These are phyloP conservation scores for Hymenoscyphus fructigenus DNA, from an alignment of 2,329 filamentous ascomycete genomes.

Conservation along the genomic window DNA sequence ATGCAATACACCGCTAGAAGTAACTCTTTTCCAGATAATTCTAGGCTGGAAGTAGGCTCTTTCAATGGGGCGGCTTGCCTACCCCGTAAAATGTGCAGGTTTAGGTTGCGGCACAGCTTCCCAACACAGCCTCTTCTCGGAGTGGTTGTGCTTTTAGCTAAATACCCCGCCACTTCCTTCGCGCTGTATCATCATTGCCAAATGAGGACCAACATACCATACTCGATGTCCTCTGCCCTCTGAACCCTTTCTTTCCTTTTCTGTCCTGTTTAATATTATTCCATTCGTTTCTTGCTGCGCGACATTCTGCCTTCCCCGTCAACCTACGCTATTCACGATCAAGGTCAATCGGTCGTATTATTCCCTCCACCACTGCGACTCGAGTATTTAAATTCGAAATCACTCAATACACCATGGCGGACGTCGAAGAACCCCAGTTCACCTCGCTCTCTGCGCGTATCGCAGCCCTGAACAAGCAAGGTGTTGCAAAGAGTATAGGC, in stretches of 20 bases:
- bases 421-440: constrained; percentile 61
- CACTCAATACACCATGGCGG: constrained; percentile 50
- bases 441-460: constrained; percentile 61
- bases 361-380: neutral
- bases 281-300: neutral
- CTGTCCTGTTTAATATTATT: neutral
- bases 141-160: neutral
- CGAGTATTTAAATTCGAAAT: neutral
- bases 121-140: constrained; percentile 4
- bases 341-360: neutral
- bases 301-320: neutral
- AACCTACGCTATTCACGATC: neutral
- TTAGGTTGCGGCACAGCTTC: neutral
- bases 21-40: neutral
- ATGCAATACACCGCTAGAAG: neutral
- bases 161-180: constrained; percentile 13
- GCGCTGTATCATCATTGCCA: neutral
- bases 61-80: neutral
- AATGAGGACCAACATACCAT: neutral
- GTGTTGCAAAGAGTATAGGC: constrained; percentile 23
- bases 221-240: neutral
- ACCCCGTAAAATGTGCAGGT: neutral
- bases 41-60: neutral
- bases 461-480: constrained; percentile 55
- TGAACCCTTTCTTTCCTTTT: neutral